Evolutionary conservation across 208 protist genomes (phyloP).

Genomic region (Acanthamoeba lenticulata): DNA sequence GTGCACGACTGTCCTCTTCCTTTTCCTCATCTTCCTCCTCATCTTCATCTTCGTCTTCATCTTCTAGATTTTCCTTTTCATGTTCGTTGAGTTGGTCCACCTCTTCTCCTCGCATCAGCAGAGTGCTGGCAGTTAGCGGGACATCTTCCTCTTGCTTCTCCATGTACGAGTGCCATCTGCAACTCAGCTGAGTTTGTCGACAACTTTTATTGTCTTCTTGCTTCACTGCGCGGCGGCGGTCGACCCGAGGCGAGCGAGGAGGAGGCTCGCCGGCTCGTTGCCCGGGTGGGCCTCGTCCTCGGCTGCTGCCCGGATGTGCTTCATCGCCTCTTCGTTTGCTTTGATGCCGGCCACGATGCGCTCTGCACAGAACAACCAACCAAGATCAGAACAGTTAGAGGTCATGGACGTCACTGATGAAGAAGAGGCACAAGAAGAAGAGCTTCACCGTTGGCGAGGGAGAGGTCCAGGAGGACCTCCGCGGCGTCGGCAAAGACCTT

Average conservation of each 20-base stretch:
- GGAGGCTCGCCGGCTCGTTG: not conserved
- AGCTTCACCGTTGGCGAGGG: not conserved
- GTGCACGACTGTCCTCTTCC: no score
- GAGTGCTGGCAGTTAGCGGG: no score
- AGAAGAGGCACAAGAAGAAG: not conserved
- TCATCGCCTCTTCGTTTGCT: slow-evolving; percentile 8
- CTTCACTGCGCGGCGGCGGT: not conserved
- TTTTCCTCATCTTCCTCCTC: no score
- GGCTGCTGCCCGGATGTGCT: not conserved
- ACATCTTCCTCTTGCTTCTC: no score
- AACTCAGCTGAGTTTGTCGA: no score
- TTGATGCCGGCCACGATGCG: not conserved
- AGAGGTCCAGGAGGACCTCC: slow-evolving; percentile 2
- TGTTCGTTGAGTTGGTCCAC: no score
- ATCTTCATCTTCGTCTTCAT: no score
- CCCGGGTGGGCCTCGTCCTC: not conserved
- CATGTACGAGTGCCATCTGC: no score
- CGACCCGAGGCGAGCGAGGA: not conserved
- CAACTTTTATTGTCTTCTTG: no score
- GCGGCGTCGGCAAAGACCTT: slow-evolving; percentile 39
- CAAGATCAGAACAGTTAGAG: not conserved
- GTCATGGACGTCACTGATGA: no score
- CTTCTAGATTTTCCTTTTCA: no score
- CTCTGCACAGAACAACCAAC: not conserved
- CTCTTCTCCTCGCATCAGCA: no score